Evolutionary conservation across 352 stramenopile genomes (phyloP), one percentile per base, ranked within the genome.

Genomic region (Phytopythium chamaehyphon): DNA sequence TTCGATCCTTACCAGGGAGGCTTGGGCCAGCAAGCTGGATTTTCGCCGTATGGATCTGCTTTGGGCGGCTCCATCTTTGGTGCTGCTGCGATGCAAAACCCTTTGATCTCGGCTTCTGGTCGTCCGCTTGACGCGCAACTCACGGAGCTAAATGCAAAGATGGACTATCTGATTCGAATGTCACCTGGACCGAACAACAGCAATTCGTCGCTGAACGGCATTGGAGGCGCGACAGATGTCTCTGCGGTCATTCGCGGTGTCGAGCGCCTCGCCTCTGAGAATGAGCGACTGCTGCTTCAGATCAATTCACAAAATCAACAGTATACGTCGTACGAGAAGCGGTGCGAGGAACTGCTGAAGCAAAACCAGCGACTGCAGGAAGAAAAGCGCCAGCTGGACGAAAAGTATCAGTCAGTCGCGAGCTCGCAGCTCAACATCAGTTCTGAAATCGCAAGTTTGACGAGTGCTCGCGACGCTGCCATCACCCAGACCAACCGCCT

Each of bases 271-370:
- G 82, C 76, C 14, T 53, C 52, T 8, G 82, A 92, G 42, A 92
- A 92, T 48, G 82, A 92, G 33, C 70, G 82, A 1, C 66, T 92
- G 22, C 59, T 90, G 33, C 65, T 73, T 0, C 82, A 92, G 53
- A 84, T 92, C 26, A 86, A 87, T 57, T 76, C 76, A n/a, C 82
- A 92, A 38, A 84, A 79, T 31, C 76, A 90, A 57, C 79, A 88
- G 45, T 85, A 88, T 50, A 59, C 61, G 15, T 66, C 73, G 21
- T 88, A 86, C 43, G 82, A 92, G 48, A 77, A 82, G 46, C 76
- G 79, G 4, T 87, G 71, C 36, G 81, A 91, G 23, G 77, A 89
- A 16, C 54, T 88, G 0, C 47, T 88, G 51, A 67, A 76, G 26
- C 68, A 85, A 24, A 78, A 83, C 43, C 69, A 79, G 53, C 66